A percentile compares a stretch with the other conserved stretches of the same genome.
phyloP scores from a whole-genome alignment of 2,329 filamentous ascomycete species.

The Myriosclerotinia curreyana region DNA sequence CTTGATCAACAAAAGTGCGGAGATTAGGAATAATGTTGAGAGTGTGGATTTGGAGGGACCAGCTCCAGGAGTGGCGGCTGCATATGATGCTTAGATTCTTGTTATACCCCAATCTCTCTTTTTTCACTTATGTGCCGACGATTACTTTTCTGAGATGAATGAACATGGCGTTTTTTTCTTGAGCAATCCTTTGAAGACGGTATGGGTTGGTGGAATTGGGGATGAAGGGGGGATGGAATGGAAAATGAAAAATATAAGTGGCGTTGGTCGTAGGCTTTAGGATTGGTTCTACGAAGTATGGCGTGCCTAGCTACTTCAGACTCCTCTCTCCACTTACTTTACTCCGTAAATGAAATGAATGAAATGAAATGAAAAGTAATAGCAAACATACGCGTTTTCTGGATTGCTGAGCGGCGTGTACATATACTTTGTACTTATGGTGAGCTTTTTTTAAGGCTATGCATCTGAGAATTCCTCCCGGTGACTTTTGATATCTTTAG shows the following conservation, averaged over 20 bases:
- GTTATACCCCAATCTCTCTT: slow-evolving; percentile 21
- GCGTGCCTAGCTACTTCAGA: slow-evolving; percentile 13
- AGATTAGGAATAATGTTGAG: slow-evolving; percentile 46
- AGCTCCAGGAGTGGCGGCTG: slow-evolving; percentile 38
- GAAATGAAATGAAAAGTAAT: slow-evolving; percentile 11
- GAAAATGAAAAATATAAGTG: slow-evolving; percentile 16
- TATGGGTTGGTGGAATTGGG: slow-evolving; percentile 4
- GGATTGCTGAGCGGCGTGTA: no score
- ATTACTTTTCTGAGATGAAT: neutral
- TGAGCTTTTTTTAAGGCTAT: no score
- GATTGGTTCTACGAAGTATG: slow-evolving; percentile 12
- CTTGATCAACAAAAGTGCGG: slow-evolving; percentile 64
- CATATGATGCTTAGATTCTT: slow-evolving; percentile 34
- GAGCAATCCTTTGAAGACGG: slow-evolving; percentile 4
- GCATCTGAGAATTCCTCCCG: neutral
- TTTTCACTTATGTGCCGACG: slow-evolving; percentile 18
- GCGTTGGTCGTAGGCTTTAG: slow-evolving; percentile 18
- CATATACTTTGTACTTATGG: no score
- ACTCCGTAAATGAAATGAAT: neutral
- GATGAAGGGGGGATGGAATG: slow-evolving; percentile 1
- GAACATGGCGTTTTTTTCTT: slow-evolving; percentile 18
- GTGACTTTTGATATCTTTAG: no score
- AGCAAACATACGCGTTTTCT: neutral
- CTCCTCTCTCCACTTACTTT: slow-evolving; percentile 16
- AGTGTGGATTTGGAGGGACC: slow-evolving; percentile 39